These are phyloP conservation scores for Aspergillus sojae DNA, from an alignment of 2,329 filamentous ascomycete genomes.

Conservation along the genomic window DNA sequence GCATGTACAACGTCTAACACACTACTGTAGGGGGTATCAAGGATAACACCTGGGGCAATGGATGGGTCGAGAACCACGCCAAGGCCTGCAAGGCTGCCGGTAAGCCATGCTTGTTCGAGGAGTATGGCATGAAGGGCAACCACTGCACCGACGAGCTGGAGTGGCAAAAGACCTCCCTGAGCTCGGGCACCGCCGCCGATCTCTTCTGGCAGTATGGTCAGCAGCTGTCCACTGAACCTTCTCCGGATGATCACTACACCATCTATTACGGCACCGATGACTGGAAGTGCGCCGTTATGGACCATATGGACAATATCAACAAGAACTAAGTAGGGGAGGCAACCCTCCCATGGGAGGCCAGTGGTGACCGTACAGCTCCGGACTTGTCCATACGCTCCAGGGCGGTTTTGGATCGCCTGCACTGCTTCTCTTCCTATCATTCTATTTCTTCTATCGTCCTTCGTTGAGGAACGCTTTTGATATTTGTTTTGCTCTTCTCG, in stretches of 20 bases:
- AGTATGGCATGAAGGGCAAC: background rate
- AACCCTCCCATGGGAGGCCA: background rate
- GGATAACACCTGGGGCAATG: background rate
- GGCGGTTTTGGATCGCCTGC: background rate
- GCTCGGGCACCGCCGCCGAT: background rate
- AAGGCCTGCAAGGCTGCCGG: background rate
- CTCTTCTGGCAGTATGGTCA: background rate
- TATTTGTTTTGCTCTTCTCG: background rate
- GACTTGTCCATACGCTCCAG: no score
- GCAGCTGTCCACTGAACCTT: background rate
- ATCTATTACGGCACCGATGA: background rate
- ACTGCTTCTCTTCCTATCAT: background rate
- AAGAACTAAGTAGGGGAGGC: background rate
- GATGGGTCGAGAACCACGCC: background rate
- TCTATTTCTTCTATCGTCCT: background rate
- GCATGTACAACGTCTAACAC: background rate
- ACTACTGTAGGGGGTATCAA: background rate
- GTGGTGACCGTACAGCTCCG: background rate
- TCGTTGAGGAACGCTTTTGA: background rate
- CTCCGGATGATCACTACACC: no score
- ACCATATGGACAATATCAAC: background rate
- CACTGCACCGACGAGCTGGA: background rate
- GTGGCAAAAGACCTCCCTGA: conserved; percentile 1
- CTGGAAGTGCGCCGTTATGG: background rate
- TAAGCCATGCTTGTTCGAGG: background rate